Conservation (phyloP, 2,329 filamentous ascomycete genomes). For the Exophiala lecanii-corni region DNA sequence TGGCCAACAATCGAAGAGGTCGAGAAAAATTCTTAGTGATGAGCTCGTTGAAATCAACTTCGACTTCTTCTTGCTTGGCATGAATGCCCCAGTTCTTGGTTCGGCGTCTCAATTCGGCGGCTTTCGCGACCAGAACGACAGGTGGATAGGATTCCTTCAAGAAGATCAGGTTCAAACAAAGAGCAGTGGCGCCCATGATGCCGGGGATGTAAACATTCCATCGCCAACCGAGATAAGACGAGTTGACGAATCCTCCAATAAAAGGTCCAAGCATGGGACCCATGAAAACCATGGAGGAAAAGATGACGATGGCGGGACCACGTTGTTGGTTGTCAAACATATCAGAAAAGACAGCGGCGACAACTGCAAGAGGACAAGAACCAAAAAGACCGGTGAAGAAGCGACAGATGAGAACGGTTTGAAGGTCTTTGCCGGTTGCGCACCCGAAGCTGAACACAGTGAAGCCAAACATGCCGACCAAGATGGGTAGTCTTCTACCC, state of each 20-base stretch:
- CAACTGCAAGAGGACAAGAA: slow-evolving; percentile 49
- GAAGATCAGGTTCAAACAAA: slow-evolving; percentile 48
- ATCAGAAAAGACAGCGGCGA: slow-evolving; percentile 53
- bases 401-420: slow-evolving; percentile 50
- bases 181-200: slow-evolving; percentile 52
- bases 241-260: slow-evolving; percentile 51
- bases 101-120: slow-evolving; percentile 48
- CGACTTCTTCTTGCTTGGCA: slow-evolving; percentile 53
- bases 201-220: slow-evolving; percentile 53
- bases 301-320: slow-evolving; percentile 46
- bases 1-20: slow-evolving; percentile 40
- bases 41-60: slow-evolving; percentile 48
- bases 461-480: slow-evolving; percentile 49
- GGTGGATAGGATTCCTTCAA: slow-evolving; percentile 56
- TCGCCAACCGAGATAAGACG: slow-evolving; percentile 47
- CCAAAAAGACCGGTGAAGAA: slow-evolving; percentile 53
- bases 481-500: slow-evolving; percentile 46
- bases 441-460: slow-evolving; percentile 47
- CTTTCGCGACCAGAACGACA: slow-evolving; percentile 54
- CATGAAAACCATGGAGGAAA: slow-evolving; percentile 49
- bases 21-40: slow-evolving; percentile 51
- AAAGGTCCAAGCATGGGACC: slow-evolving; percentile 52
- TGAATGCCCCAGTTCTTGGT: slow-evolving; percentile 60
- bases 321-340: slow-evolving; percentile 50
- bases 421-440: slow-evolving; percentile 48